These are phyloP conservation scores for Castanopsis chinensis DNA, from an alignment of 306 rosid species.

Conservation along the genomic window DNA sequence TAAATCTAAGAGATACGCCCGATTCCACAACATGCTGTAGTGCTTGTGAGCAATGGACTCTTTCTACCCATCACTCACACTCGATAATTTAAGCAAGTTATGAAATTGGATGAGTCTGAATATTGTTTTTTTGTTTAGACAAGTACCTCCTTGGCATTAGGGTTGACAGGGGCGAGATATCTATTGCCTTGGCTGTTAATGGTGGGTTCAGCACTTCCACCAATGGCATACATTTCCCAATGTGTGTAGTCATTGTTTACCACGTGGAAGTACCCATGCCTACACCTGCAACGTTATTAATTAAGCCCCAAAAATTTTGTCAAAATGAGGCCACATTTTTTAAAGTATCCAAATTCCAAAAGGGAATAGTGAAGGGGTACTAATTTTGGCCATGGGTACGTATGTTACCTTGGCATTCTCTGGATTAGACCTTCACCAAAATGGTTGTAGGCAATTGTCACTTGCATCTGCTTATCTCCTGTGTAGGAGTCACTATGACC, in stretches of 20 bases:
- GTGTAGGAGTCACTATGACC: conserved; percentile 93
- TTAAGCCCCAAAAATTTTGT: neutral
- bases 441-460: conserved; percentile 97
- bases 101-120: too few relatives aligned
- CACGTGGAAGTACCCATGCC: conserved; percentile 98
- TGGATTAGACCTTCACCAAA: conserved; percentile 96
- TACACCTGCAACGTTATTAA: conserved; percentile 63
- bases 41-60: too few relatives aligned
- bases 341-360: neutral
- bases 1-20: too few relatives aligned
- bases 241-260: conserved; percentile 98
- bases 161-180: conserved; percentile 82
- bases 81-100: too few relatives aligned
- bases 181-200: conserved; percentile 98
- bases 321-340: neutral
- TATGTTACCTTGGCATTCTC: conserved; percentile 91
- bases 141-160: conserved; percentile 83
- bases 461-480: conserved; percentile 91
- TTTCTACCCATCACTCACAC: too few relatives aligned
- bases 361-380: neutral
- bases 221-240: conserved; percentile 98
- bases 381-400: neutral
- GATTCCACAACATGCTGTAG: too few relatives aligned
- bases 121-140: neutral
- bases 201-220: conserved; percentile 97